phyloP scores from a whole-genome alignment of 164 flowering plant species.

The Macadamia tetraphylla region DNA sequence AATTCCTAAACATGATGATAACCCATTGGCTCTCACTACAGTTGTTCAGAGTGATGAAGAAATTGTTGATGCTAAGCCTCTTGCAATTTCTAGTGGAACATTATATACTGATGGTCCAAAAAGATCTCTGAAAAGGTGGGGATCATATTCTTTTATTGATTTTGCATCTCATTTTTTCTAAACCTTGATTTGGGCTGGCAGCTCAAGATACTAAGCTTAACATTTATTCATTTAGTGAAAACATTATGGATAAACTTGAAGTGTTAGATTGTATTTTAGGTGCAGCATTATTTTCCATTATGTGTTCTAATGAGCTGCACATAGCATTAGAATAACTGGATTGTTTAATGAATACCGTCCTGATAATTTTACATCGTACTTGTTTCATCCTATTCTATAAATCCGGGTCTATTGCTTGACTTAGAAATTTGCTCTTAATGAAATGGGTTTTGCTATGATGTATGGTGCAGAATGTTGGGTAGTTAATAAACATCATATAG shows the following conservation, averaged over 20 bases:
- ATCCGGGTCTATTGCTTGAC: too few species aligned
- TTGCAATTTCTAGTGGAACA: slow-evolving; percentile 32
- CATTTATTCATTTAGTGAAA: too few species aligned
- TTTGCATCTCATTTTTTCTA: not conserved
- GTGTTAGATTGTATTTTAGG: not conserved
- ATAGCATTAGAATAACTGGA: too few species aligned
- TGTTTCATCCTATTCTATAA: too few species aligned
- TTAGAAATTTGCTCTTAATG: too few species aligned
- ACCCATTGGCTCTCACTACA: slow-evolving; percentile 27
- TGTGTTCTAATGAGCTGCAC: too few species aligned
- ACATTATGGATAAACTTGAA: not conserved
- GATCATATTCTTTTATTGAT: not conserved
- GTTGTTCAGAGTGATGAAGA: slow-evolving; percentile 62
- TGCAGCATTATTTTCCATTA: not conserved
- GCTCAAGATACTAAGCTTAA: not conserved
- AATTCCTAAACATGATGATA: slow-evolving; percentile 45
- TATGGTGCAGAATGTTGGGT: too few species aligned
- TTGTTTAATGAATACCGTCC: too few species aligned
- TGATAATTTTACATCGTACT: too few species aligned
- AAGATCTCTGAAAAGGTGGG: slow-evolving; percentile 58
- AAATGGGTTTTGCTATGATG: too few species aligned
- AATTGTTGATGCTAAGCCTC: slow-evolving; percentile 51
- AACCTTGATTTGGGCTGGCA: not conserved
- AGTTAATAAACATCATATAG: too few species aligned
- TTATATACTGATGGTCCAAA: slow-evolving; percentile 55